A percentile compares a stretch with the other conserved stretches of the same genome.
These are phyloP conservation scores for Dipteronia dyeriana DNA, from an alignment of 345 rosid genomes.

Conservation along the genomic window DNA sequence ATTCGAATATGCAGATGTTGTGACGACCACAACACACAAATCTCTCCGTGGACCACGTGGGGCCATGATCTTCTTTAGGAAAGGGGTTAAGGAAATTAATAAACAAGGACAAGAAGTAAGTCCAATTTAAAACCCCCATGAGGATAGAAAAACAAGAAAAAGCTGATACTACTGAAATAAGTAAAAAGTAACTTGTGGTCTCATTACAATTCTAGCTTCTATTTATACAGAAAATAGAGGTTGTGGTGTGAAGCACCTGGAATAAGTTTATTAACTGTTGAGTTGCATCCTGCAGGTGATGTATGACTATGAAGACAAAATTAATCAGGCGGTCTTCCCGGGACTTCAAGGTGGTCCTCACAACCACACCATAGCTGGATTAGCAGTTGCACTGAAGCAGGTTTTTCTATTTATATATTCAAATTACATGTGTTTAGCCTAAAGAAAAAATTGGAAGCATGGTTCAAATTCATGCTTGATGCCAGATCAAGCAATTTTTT, in stretches of 20 bases:
- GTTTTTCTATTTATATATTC: conserved; percentile 27
- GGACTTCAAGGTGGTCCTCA: conserved; percentile 99
- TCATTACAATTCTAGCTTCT: background rate
- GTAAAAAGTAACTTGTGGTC: background rate
- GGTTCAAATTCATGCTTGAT: background rate
- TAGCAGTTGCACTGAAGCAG: conserved; percentile 95
- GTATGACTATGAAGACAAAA: conserved; percentile 86
- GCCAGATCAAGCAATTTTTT: conserved; percentile 3
- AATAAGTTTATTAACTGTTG: conserved; percentile 2
- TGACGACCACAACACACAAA: conserved; percentile 96
- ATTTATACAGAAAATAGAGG: background rate
- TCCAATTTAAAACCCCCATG: conserved; percentile 12
- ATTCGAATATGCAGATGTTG: conserved; percentile 91
- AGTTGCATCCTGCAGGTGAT: conserved; percentile 53
- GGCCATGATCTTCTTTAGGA: conserved; percentile 96
- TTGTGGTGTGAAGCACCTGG: background rate
- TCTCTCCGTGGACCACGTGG: conserved; percentile 99
- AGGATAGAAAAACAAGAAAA: conserved; percentile 5
- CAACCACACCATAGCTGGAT: conserved; percentile 87
- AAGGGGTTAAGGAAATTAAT: conserved; percentile 83
- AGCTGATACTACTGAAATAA: background rate
- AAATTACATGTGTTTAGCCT: background rate
- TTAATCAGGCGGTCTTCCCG: conserved; percentile 92
- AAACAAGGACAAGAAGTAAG: conserved; percentile 91
- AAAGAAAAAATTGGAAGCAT: background rate